Percentiles rank a stretch among this genome's conserved stretches.
Conservation (phyloP, 1,139 yeast genomes). For the Yamadazyma epiphylla region DNA sequence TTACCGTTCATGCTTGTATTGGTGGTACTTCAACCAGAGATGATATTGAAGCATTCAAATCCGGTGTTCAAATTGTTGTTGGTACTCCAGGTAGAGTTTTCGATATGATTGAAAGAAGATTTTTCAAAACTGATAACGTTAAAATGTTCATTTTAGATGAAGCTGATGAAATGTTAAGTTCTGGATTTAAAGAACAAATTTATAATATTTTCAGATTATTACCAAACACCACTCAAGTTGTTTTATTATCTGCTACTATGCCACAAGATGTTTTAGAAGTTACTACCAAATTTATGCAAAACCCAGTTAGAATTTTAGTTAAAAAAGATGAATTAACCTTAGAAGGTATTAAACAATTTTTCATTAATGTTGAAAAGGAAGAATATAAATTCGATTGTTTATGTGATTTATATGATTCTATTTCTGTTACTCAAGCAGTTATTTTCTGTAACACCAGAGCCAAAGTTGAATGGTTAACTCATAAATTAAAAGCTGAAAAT, state of each 20-base stretch:
- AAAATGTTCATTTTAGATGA: constrained; percentile 98
- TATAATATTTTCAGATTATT: constrained; percentile 93
- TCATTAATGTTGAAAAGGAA: constrained; percentile 90
- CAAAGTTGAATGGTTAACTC: constrained; percentile 92
- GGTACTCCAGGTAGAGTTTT: constrained; percentile 99
- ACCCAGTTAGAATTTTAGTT: constrained; percentile 95
- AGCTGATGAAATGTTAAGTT: constrained; percentile 97
- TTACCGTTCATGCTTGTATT: constrained; percentile 95
- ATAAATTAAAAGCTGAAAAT: constrained; percentile 78
- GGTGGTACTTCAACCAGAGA: constrained; percentile 96
- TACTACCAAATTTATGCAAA: constrained; percentile 94
- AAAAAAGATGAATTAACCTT: constrained; percentile 97
- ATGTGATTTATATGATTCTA: constrained; percentile 94
- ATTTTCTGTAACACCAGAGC: constrained; percentile 99
- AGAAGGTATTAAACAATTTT: constrained; percentile 98
- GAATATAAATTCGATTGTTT: constrained; percentile 92
- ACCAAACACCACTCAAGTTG: constrained; percentile 95
- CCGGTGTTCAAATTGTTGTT: constrained; percentile 93
- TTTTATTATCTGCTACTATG: constrained; percentile 95
- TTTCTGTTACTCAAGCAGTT: constrained; percentile 98
- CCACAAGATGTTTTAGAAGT: constrained; percentile 96
- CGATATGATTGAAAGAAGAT: constrained; percentile 95
- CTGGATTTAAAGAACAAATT: constrained; percentile 97
- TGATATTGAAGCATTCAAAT: constrained; percentile 87
- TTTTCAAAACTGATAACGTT: constrained; percentile 82